Evolutionary conservation across 1,284 basidiomycete species (phyloP).

Genomic region (Lignosus rhinocerotis): DNA sequence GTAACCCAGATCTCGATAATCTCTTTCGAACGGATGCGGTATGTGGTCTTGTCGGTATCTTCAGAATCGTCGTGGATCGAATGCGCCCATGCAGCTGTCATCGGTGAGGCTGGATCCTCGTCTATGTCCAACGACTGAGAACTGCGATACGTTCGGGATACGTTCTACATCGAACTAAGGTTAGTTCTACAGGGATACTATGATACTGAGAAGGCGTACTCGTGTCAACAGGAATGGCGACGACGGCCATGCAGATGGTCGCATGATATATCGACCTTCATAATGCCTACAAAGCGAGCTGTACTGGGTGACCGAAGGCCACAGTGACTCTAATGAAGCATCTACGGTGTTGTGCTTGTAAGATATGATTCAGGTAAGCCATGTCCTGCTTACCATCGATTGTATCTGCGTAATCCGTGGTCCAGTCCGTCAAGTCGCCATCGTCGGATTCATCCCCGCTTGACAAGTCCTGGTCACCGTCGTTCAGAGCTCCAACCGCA

Average conservation of each 20-base stretch:
- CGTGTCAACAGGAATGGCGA: constrained; percentile 40
- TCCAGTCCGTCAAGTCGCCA: constrained; percentile 62
- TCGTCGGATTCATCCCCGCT: constrained; percentile 79
- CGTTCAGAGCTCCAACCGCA: constrained; percentile 26
- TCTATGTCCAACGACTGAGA: not conserved
- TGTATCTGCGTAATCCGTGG: constrained; percentile 56
- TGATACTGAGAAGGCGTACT: constrained; percentile 15
- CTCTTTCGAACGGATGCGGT: constrained; percentile 21
- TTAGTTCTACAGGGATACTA: not conserved
- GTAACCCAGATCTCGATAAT: constrained; percentile 25
- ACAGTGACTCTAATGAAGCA: constrained; percentile 4
- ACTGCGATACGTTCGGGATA: not conserved
- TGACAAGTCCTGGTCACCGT: constrained; percentile 56
- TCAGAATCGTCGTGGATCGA: constrained; percentile 2
- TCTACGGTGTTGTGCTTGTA: constrained; percentile 8
- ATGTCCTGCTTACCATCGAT: constrained; percentile 24
- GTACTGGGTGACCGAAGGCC: constrained; percentile 26
- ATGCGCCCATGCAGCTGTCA: not conserved
- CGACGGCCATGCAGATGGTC: constrained; percentile 36
- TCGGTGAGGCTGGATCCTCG: not conserved
- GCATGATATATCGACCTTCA: constrained; percentile 21
- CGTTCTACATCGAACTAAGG: constrained; percentile 1
- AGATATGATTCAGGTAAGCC: not conserved
- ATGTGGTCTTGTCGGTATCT: constrained; percentile 17
- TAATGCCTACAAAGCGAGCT: constrained; percentile 36